Percentiles rank a stretch among this genome's conserved stretches.
Conservation (phyloP, 2,329 filamentous ascomycete species). For the Leptosphaerulina australis region DNA sequence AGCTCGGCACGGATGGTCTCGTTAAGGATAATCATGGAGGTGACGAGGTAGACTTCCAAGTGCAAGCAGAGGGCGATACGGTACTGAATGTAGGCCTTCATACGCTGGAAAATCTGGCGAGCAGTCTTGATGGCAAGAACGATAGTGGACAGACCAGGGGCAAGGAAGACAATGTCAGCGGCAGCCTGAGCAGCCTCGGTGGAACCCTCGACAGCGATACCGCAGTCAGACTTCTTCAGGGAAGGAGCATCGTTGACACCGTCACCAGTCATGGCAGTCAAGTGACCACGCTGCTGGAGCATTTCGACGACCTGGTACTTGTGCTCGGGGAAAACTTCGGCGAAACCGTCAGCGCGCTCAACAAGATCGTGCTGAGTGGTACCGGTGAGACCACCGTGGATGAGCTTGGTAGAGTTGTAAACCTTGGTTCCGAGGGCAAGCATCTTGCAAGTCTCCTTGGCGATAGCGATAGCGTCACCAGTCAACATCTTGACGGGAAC, state of each 20-base stretch:
- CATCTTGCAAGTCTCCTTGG: conserved; percentile 84
- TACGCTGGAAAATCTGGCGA: conserved; percentile 77
- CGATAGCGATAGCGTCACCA: conserved; percentile 79
- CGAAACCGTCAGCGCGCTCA: conserved; percentile 75
- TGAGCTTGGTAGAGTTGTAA: conserved; percentile 79
- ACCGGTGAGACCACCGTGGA: conserved; percentile 75
- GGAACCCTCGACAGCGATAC: conserved; percentile 74
- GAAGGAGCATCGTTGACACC: conserved; percentile 76
- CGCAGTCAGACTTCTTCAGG: conserved; percentile 75
- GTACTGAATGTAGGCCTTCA: conserved; percentile 80
- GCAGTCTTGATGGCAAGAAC: conserved; percentile 76
- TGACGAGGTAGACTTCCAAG: conserved; percentile 76
- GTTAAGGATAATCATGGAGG: conserved; percentile 80
- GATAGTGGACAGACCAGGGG: conserved; percentile 72
- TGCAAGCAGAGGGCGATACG: conserved; percentile 77
- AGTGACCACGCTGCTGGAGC: conserved; percentile 73
- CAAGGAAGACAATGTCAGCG: conserved; percentile 76
- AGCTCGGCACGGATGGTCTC: conserved; percentile 75
- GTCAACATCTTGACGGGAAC: conserved; percentile 82
- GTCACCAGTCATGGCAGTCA: conserved; percentile 78
- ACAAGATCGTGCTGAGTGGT: conserved; percentile 77
- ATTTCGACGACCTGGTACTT: conserved; percentile 79
- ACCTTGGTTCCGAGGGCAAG: conserved; percentile 79
- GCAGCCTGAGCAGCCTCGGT: conserved; percentile 75
- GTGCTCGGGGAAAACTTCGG: conserved; percentile 76